Percentiles rank a stretch among this genome's conserved stretches.
Conservation (phyloP, 805 yeast genomes). For the Candida yuanshanica region DNA sequence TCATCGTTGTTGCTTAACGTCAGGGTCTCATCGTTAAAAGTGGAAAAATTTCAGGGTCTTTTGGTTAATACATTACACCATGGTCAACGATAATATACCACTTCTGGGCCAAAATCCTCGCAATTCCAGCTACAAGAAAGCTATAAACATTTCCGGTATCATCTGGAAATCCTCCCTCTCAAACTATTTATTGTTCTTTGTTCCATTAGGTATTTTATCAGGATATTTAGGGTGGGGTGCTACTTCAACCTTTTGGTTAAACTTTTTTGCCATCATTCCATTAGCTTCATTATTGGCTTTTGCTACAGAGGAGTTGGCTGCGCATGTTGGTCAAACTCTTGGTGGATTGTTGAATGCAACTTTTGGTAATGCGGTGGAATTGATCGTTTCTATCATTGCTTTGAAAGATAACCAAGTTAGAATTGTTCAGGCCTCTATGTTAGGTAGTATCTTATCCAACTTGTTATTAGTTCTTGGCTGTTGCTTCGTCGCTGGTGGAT, state of each 20-base stretch:
- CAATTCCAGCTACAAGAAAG: slow-evolving; percentile 4
- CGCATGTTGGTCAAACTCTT: slow-evolving; percentile 81
- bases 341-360: slow-evolving; percentile 96
- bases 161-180: slow-evolving; percentile 58
- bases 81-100: slow-evolving; percentile 8
- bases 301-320: slow-evolving; percentile 90
- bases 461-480: slow-evolving; percentile 89
- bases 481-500: slow-evolving; percentile 91
- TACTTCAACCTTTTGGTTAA: slow-evolving; percentile 56
- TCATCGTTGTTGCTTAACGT: too few relatives aligned
- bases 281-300: slow-evolving; percentile 84
- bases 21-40: too few relatives aligned
- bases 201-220: slow-evolving; percentile 83
- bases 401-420: slow-evolving; percentile 78
- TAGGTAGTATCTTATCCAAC: slow-evolving; percentile 89
- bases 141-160: slow-evolving; percentile 23
- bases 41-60: too few relatives aligned
- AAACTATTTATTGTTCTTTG: slow-evolving; percentile 71
- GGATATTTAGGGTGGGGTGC: slow-evolving; percentile 55
- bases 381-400: slow-evolving; percentile 91
- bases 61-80: not conserved
- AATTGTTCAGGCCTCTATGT: slow-evolving; percentile 96
- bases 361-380: slow-evolving; percentile 95
- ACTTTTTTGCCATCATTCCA: slow-evolving; percentile 88
- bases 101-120: slow-evolving; percentile 6